phyloP scores from a whole-genome alignment of 805 yeast genomes.

The Yarrowia sp. region DNA sequence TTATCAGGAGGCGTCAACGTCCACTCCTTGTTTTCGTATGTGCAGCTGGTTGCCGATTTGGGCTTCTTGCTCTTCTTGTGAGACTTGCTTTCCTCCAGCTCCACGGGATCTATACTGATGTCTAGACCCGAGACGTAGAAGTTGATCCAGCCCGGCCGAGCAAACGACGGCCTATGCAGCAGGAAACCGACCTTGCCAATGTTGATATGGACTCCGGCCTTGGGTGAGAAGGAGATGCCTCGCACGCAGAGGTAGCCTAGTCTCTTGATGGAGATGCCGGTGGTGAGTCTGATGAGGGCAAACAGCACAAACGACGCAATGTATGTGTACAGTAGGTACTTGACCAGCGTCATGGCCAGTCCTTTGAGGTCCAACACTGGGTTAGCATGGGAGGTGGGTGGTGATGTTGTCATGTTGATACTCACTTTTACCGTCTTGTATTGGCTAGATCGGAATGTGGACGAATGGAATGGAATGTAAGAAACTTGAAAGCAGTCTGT shows the following conservation, averaged over 20 bases:
- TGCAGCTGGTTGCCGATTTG: conserved; percentile 13
- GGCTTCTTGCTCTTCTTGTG: background rate
- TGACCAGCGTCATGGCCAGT: conserved; percentile 32
- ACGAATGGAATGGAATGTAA: too few species aligned
- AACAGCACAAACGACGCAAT: conserved; percentile 49
- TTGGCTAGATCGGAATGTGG: background rate
- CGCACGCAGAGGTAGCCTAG: conserved; percentile 53
- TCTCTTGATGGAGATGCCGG: conserved; percentile 54
- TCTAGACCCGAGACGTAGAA: conserved; percentile 49
- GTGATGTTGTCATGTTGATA: background rate
- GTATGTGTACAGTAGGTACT: conserved; percentile 34
- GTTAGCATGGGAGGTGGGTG: background rate
- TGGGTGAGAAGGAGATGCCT: conserved; percentile 49
- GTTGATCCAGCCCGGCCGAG: conserved; percentile 53
- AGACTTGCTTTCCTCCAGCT: conserved; percentile 38
- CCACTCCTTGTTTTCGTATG: conserved; percentile 41
- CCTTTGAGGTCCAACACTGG: conserved; percentile 27
- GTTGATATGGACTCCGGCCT: conserved; percentile 49
- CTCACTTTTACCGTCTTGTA: conserved; percentile 25
- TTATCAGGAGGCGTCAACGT: conserved; percentile 44
- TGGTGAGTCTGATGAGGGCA: conserved; percentile 52
- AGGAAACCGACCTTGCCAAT: conserved; percentile 50
- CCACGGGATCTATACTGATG: conserved; percentile 47
- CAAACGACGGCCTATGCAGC: conserved; percentile 53
- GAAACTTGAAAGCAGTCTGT: background rate